Conservation (phyloP, 495 filamentous ascomycete genomes). For the Podospora bellae-mahoneyi region DNA sequence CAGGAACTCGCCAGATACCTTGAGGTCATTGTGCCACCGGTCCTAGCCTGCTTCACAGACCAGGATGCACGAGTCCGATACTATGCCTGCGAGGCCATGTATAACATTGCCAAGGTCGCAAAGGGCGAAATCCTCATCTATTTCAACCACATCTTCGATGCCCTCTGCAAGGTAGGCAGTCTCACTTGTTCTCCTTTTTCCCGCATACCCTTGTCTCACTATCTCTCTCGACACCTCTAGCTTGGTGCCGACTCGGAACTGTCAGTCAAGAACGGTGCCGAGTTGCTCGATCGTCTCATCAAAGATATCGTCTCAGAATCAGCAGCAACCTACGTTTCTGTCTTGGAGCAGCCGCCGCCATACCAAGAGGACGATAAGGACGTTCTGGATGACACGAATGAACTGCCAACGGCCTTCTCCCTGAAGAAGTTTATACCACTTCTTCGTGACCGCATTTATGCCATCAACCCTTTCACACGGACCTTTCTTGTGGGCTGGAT, state of each 20-base stretch:
- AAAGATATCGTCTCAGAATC: slow-evolving; percentile 99
- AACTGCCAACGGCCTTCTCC: slow-evolving; percentile 85
- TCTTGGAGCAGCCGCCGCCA: slow-evolving; percentile 61
- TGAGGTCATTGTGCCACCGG: slow-evolving; percentile 89
- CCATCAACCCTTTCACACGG: slow-evolving; percentile 89
- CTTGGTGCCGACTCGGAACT: slow-evolving; percentile 93
- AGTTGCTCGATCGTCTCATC: slow-evolving; percentile 90
- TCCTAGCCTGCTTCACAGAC: slow-evolving; percentile 97
- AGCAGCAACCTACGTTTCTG: slow-evolving; percentile 89
- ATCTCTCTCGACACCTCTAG: slow-evolving; percentile 42
- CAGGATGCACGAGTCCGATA: slow-evolving; percentile 98
- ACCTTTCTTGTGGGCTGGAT: slow-evolving; percentile 97
- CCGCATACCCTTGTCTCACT: slow-evolving; percentile 7
- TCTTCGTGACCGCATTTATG: slow-evolving; percentile 86
- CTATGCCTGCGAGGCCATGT: slow-evolving; percentile 99
- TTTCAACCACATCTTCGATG: slow-evolving; percentile 98
- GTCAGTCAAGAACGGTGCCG: slow-evolving; percentile 97
- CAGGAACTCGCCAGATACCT: slow-evolving; percentile 88
- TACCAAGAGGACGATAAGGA: slow-evolving; percentile 51
- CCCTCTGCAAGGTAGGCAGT: slow-evolving; percentile 76
- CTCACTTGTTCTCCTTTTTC: slow-evolving; percentile 19
- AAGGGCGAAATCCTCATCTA: slow-evolving; percentile 95
- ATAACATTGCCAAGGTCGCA: slow-evolving; percentile 98
- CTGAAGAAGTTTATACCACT: slow-evolving; percentile 88
- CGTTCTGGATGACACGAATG: slow-evolving; percentile 46